phyloP scores from a whole-genome alignment of 2,329 filamentous ascomycete genomes.

The Esteya vermicola region DNA sequence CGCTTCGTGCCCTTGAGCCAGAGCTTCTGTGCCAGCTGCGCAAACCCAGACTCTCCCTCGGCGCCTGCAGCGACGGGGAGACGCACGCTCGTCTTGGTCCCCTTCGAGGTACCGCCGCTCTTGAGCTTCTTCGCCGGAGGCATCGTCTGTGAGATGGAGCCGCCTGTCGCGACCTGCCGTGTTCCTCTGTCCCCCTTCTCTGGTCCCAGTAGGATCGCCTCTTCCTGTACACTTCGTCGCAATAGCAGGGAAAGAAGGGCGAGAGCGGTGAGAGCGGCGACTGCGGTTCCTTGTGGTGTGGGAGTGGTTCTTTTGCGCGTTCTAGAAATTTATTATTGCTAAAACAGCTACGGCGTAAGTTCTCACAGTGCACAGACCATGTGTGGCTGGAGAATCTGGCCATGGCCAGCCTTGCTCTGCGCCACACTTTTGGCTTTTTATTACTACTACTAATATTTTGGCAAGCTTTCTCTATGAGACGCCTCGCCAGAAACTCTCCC shows the following conservation, averaged over 20 bases:
- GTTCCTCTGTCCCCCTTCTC: too few species aligned
- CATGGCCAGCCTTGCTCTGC: slow-evolving; percentile 8
- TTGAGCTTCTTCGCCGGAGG: slow-evolving; percentile 46
- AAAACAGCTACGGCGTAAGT: background rate
- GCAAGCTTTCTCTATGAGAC: too few species aligned
- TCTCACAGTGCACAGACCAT: background rate
- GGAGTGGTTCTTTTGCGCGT: too few species aligned
- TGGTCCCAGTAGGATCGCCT: too few species aligned
- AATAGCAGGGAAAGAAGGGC: too few species aligned
- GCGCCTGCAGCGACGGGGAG: slow-evolving; percentile 38
- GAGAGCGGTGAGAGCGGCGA: too few species aligned
- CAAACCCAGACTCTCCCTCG: slow-evolving; percentile 57
- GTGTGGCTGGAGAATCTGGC: slow-evolving; percentile 3
- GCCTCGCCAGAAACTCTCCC: too few species aligned
- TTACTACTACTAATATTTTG: background rate
- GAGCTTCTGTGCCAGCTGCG: slow-evolving; percentile 65
- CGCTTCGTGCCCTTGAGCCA: slow-evolving; percentile 61
- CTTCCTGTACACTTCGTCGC: too few species aligned
- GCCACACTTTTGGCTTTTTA: background rate
- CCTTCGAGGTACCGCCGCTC: slow-evolving; percentile 29
- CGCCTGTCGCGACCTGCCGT: too few species aligned
- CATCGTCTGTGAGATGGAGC: slow-evolving; percentile 23
- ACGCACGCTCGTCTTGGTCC: slow-evolving; percentile 17
- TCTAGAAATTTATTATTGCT: too few species aligned
- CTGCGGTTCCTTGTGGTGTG: too few species aligned